Conservation (phyloP, 2,329 filamentous ascomycete species). For the Teratosphaeria zuluensis region DNA sequence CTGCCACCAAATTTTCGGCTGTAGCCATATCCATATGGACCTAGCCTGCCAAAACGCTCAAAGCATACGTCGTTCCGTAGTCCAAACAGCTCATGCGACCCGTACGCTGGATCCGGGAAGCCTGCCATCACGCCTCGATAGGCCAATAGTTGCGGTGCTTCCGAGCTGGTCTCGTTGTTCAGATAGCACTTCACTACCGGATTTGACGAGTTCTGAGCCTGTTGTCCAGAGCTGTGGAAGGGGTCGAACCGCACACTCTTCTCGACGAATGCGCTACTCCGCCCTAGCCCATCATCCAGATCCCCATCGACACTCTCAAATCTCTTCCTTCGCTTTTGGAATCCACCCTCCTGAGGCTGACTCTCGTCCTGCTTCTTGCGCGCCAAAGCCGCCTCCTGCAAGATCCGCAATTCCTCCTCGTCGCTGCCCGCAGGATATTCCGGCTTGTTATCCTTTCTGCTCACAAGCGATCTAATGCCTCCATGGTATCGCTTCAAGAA, state of each 20-base stretch:
- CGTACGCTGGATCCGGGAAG: slow-evolving; percentile 74
- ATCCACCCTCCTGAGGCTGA: slow-evolving; percentile 22
- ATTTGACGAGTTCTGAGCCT: neutral
- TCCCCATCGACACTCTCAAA: slow-evolving; percentile 7
- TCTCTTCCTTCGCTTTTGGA: slow-evolving; percentile 18
- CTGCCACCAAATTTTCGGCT: slow-evolving; percentile 66
- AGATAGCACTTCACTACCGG: slow-evolving; percentile 68
- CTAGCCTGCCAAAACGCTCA: slow-evolving; percentile 78
- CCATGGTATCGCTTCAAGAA: slow-evolving; percentile 87
- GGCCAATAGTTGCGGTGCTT: slow-evolving; percentile 60
- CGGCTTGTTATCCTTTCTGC: slow-evolving; percentile 56
- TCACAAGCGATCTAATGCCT: slow-evolving; percentile 64
- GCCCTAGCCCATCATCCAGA: neutral
- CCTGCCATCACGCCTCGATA: slow-evolving; percentile 71
- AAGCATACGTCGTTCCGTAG: slow-evolving; percentile 83
- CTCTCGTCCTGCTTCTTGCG: slow-evolving; percentile 29
- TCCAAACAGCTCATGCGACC: slow-evolving; percentile 74
- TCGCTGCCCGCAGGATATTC: slow-evolving; percentile 68
- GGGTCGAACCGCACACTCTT: slow-evolving; percentile 48
- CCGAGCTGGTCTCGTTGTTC: slow-evolving; percentile 54
- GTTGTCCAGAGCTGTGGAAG: slow-evolving; percentile 22
- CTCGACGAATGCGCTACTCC: neutral
- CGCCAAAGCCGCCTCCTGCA: slow-evolving; percentile 23
- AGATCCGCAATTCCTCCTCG: slow-evolving; percentile 40
- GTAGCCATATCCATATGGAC: slow-evolving; percentile 86